Conservation (phyloP, 2,329 filamentous ascomycete species). For the Aspergillus carbonarius region DNA sequence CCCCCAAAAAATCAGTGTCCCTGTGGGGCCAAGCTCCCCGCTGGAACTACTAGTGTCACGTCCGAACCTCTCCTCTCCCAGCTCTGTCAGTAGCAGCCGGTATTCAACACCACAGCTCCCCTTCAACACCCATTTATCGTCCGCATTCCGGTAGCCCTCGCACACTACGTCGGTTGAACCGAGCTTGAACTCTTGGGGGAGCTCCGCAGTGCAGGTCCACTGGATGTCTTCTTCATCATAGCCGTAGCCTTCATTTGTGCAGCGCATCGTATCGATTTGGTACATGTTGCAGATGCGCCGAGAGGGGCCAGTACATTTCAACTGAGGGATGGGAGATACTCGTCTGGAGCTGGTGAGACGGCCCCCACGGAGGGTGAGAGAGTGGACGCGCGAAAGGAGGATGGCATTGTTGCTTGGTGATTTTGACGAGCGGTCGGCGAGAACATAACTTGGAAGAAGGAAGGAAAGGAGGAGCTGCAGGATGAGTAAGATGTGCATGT, state of each 20-base stretch:
- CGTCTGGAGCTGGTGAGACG: slow-evolving; percentile 73
- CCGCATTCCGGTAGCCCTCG: slow-evolving; percentile 75
- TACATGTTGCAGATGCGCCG: slow-evolving; percentile 66
- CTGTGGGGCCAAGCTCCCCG: slow-evolving; percentile 13
- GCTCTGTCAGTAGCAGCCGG: slow-evolving; percentile 71
- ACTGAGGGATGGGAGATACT: slow-evolving; percentile 71
- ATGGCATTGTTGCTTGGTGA: slow-evolving; percentile 50
- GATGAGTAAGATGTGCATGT: slow-evolving; percentile 21
- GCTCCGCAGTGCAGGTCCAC: slow-evolving; percentile 78
- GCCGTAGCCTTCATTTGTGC: slow-evolving; percentile 77
- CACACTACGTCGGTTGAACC: slow-evolving; percentile 88
- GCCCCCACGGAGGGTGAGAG: slow-evolving; percentile 72
- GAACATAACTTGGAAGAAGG: slow-evolving; percentile 17
- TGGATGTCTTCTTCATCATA: slow-evolving; percentile 80
- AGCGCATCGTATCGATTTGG: slow-evolving; percentile 79
- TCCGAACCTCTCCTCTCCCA: slow-evolving; percentile 71
- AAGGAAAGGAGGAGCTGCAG: slow-evolving; percentile 21
- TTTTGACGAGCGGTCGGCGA: slow-evolving; percentile 27
- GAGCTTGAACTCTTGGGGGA: slow-evolving; percentile 67
- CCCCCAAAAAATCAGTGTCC: slow-evolving; percentile 34
- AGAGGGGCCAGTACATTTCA: slow-evolving; percentile 70
- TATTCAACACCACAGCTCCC: slow-evolving; percentile 95
- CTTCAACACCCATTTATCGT: slow-evolving; percentile 84
- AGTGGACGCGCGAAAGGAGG: slow-evolving; percentile 66
- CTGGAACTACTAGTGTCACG: neutral